Conservation (phyloP, 2,329 filamentous ascomycete species). For the Penicillium glabrum region DNA sequence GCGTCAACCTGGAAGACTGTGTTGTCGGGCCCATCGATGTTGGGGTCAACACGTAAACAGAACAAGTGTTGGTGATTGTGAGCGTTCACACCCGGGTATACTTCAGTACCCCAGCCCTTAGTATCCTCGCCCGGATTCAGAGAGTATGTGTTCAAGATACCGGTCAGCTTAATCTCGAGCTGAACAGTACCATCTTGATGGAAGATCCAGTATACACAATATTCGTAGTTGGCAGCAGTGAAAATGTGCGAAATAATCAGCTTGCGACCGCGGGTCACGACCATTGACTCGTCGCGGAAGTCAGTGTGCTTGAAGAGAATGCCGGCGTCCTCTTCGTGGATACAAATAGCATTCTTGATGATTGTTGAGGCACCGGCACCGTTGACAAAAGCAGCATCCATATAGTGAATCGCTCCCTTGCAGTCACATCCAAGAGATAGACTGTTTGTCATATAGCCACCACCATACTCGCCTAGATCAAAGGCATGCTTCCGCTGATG, state of each 20-base stretch:
- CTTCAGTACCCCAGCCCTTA: slow-evolving; percentile 85
- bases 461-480: slow-evolving; percentile 49
- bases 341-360: slow-evolving; percentile 93
- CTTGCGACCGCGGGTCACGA: slow-evolving; percentile 82
- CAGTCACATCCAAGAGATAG: slow-evolving; percentile 47
- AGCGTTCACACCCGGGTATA: slow-evolving; percentile 87
- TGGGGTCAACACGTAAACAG: slow-evolving; percentile 83
- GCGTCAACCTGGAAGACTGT: slow-evolving; percentile 84
- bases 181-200: slow-evolving; percentile 91
- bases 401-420: slow-evolving; percentile 73
- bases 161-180: slow-evolving; percentile 86
- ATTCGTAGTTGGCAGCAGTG: slow-evolving; percentile 95
- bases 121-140: slow-evolving; percentile 79
- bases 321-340: slow-evolving; percentile 89
- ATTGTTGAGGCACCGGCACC: slow-evolving; percentile 70
- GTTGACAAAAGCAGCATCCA: slow-evolving; percentile 83
- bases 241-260: slow-evolving; percentile 89
- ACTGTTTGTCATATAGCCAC: slow-evolving; percentile 51
- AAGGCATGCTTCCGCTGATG: slow-evolving; percentile 51
- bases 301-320: slow-evolving; percentile 95
- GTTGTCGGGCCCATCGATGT: slow-evolving; percentile 81
- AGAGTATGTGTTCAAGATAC: slow-evolving; percentile 87
- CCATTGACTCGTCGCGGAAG: slow-evolving; percentile 84
- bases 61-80: slow-evolving; percentile 97
- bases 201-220: slow-evolving; percentile 84